phyloP scores from a whole-genome alignment of 148 eudicot species.

The Rheum nobile region DNA sequence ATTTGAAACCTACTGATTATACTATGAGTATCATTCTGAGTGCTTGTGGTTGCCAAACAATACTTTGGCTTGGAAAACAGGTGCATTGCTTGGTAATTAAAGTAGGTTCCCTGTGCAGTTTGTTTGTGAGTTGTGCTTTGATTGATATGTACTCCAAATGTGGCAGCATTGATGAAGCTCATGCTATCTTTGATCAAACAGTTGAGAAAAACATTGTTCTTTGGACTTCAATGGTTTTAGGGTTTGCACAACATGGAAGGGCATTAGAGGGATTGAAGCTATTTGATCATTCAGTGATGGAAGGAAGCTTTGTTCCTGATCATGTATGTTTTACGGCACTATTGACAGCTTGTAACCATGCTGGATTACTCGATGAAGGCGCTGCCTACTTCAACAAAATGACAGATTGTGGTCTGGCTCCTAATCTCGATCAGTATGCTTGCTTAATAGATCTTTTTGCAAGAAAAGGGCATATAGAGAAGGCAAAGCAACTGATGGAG shows the following conservation, averaged over 20 bases:
- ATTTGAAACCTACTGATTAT: slow-evolving; percentile 16
- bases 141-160: slow-evolving; percentile 77
- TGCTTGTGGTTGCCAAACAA: slow-evolving; percentile 28
- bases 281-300: slow-evolving; percentile 20
- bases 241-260: slow-evolving; percentile 40
- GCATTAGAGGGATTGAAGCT: slow-evolving; percentile 25
- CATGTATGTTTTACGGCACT: slow-evolving; percentile 32
- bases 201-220: slow-evolving; percentile 32
- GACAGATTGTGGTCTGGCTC: slow-evolving; percentile 23
- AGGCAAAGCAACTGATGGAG: slow-evolving; percentile 25
- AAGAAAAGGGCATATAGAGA: slow-evolving; percentile 24
- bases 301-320: slow-evolving; percentile 17
- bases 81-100: slow-evolving; percentile 28
- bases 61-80: slow-evolving; percentile 23
- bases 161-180: slow-evolving; percentile 41
- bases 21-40: slow-evolving; percentile 31
- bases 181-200: slow-evolving; percentile 39
- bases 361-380: slow-evolving; percentile 30
- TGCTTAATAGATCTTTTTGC: slow-evolving; percentile 37
- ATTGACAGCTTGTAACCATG: slow-evolving; percentile 29
- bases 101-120: slow-evolving; percentile 19
- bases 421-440: slow-evolving; percentile 36
- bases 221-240: slow-evolving; percentile 58
- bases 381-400: slow-evolving; percentile 24
- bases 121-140: slow-evolving; percentile 32